Conservation (phyloP, 768 basidiomycete species). For the Galerina sulciceps region DNA sequence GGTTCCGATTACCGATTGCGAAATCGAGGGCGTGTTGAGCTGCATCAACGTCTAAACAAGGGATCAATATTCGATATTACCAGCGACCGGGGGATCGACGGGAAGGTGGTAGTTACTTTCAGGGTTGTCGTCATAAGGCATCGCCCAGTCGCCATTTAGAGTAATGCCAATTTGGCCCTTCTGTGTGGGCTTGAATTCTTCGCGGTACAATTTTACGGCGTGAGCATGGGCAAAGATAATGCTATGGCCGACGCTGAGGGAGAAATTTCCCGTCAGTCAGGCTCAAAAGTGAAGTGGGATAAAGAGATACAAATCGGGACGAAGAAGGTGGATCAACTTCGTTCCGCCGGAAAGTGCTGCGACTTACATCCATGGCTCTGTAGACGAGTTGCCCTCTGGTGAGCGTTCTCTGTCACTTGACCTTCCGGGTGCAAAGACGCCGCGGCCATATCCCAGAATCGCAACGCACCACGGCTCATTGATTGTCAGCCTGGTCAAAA, state of each 20-base stretch:
- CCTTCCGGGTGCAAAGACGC: conserved; percentile 73
- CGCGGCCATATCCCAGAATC: conserved; percentile 71
- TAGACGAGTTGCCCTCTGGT: conserved; percentile 64
- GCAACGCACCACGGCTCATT: conserved; percentile 81
- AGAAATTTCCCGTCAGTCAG: conserved; percentile 10
- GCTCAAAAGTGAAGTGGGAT: neutral
- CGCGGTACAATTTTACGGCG: conserved; percentile 68
- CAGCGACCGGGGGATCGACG: conserved; percentile 1
- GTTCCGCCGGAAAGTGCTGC: conserved; percentile 8
- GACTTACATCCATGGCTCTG: conserved; percentile 72
- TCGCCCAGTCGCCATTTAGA: conserved; percentile 75
- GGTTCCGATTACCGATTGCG: conserved; percentile 57
- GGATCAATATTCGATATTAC: neutral
- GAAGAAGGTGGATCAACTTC: conserved; percentile 17
- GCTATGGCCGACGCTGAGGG: conserved; percentile 62
- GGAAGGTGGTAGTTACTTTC: conserved; percentile 54
- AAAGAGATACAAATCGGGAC: neutral
- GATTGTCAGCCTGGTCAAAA: conserved; percentile 60
- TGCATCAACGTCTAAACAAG: conserved; percentile 59
- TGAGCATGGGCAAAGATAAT: conserved; percentile 73
- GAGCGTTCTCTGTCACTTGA: conserved; percentile 66
- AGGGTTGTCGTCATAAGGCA: conserved; percentile 70
- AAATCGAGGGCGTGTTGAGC: conserved; percentile 76
- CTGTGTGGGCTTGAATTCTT: conserved; percentile 65
- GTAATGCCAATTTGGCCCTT: conserved; percentile 80